Evolutionary conservation across 1,139 yeast species (phyloP).

Genomic region (Yamadazyma conglobata): DNA sequence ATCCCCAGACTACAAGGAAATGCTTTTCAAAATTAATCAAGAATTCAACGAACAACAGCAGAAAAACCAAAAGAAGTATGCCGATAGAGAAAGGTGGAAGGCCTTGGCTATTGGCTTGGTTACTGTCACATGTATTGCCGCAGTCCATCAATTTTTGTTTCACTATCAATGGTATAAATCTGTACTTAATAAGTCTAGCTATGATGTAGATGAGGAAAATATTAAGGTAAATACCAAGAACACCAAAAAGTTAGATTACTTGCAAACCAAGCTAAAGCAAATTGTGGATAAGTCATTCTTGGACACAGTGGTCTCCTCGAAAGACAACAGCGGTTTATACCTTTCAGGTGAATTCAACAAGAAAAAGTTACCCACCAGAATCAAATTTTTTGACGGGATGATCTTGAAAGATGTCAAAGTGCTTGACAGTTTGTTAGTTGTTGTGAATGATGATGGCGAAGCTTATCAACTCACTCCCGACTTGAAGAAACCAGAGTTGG

Average conservation of each 20-base stretch:
- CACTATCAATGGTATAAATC: constrained; percentile 38
- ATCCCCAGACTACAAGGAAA: constrained; percentile 39
- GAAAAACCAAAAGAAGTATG: constrained; percentile 22
- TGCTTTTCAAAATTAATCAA: constrained; percentile 26
- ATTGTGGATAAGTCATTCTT: constrained; percentile 20
- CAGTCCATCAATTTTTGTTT: constrained; percentile 39
- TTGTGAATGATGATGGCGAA: constrained; percentile 70
- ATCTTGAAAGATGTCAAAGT: constrained; percentile 57
- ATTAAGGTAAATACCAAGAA: constrained; percentile 19
- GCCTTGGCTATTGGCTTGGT: constrained; percentile 30
- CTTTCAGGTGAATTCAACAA: constrained; percentile 34
- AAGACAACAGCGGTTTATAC: constrained; percentile 32
- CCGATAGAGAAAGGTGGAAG: constrained; percentile 33
- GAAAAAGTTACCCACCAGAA: constrained; percentile 54
- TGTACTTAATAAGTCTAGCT: constrained; percentile 20
- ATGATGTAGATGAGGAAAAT: constrained; percentile 21
- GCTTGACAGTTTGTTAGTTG: constrained; percentile 47
- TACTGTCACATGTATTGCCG: constrained; percentile 31
- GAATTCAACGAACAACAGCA: constrained; percentile 23
- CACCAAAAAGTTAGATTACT: constrained; percentile 22
- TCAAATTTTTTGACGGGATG: constrained; percentile 62
- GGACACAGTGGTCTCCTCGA: constrained; percentile 15
- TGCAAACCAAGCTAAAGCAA: constrained; percentile 17
- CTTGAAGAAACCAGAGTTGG: constrained; percentile 18
- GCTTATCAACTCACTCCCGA: constrained; percentile 61